These are phyloP conservation scores for Candolleomyces eurysporus DNA, from an alignment of 768 basidiomycete species.

Conservation along the genomic window DNA sequence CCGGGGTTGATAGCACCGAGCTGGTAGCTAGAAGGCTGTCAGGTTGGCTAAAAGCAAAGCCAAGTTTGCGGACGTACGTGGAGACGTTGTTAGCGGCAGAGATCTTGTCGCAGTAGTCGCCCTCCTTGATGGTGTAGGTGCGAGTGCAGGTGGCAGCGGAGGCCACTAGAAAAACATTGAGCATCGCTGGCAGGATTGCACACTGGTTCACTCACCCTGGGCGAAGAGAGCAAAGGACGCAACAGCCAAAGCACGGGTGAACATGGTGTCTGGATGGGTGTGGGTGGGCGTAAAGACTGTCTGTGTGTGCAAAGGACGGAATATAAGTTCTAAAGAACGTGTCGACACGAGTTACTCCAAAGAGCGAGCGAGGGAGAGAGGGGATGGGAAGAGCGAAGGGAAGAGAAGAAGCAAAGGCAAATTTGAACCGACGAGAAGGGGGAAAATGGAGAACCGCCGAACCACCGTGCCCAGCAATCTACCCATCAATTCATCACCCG, in stretches of 20 bases:
- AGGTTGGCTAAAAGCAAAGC: conserved; percentile 3
- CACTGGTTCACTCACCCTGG: conserved; percentile 31
- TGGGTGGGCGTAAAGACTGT: neutral
- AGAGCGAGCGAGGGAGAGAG: neutral
- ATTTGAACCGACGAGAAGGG: neutral
- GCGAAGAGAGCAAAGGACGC: conserved; percentile 46
- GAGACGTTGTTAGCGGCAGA: conserved; percentile 60
- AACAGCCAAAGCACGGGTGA: conserved; percentile 23
- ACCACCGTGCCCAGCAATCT: neutral
- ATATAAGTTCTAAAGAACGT: conserved; percentile 9
- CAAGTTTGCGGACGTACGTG: conserved; percentile 41
- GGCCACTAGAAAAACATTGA: conserved; percentile 18
- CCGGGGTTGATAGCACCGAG: conserved; percentile 60
- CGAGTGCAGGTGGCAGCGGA: conserved; percentile 52
- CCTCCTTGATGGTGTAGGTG: conserved; percentile 51
- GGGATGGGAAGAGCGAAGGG: neutral
- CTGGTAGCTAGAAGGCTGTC: conserved; percentile 54
- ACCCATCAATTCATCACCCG: neutral
- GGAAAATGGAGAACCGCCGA: neutral
- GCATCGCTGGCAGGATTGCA: neutral
- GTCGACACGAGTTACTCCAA: conserved; percentile 3
- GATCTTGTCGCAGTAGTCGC: conserved; percentile 69
- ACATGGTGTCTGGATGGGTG: conserved; percentile 7
- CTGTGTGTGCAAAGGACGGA: conserved; percentile 5
- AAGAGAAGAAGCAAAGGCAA: neutral